Conservation (phyloP, 2,329 filamentous ascomycete species). For the Diplodia scrobiculata region DNA sequence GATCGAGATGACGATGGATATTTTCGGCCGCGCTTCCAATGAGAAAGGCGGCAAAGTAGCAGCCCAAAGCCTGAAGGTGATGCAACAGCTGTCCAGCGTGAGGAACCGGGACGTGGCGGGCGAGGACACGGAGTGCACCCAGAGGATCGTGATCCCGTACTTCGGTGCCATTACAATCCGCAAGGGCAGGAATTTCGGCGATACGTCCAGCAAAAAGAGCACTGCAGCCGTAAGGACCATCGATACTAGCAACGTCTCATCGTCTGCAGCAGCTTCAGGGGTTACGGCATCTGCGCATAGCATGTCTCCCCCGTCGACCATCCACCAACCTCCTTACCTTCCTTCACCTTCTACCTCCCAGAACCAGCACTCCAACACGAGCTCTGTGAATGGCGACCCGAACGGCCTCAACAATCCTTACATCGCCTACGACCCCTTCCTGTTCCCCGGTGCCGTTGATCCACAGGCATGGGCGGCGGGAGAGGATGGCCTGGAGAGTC, state of each 20-base stretch:
- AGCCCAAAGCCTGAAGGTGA: slow-evolving; percentile 43
- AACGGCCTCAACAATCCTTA: slow-evolving; percentile 9
- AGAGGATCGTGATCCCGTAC: slow-evolving; percentile 45
- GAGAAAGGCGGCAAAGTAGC: slow-evolving; percentile 49
- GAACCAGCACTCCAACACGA: slow-evolving; percentile 7
- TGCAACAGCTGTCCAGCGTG: slow-evolving; percentile 44
- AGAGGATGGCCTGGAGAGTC: slow-evolving; percentile 29
- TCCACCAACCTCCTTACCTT: slow-evolving; percentile 29
- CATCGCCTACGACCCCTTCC: slow-evolving; percentile 23
- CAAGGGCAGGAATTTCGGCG: slow-evolving; percentile 35
- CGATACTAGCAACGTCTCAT: background rate
- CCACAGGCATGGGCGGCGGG: background rate
- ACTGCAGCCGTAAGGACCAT: background rate
- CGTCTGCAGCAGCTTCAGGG: background rate
- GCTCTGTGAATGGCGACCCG: slow-evolving; percentile 9
- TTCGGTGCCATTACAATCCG: slow-evolving; percentile 48
- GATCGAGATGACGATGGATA: slow-evolving; percentile 47
- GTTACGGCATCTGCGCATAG: slow-evolving; percentile 27
- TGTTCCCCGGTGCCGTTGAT: slow-evolving; percentile 7
- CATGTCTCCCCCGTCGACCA: slow-evolving; percentile 31
- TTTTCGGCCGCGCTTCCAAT: slow-evolving; percentile 46
- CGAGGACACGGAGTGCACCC: slow-evolving; percentile 29
- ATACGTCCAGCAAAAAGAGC: slow-evolving; percentile 6
- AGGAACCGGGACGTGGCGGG: slow-evolving; percentile 30
- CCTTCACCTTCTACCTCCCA: slow-evolving; percentile 1